Evolutionary conservation across 371 early-diverging fungal genomes (phyloP), one percentile per base, ranked within the genome.

Genomic region (Dichotomocladium elegans): DNA sequence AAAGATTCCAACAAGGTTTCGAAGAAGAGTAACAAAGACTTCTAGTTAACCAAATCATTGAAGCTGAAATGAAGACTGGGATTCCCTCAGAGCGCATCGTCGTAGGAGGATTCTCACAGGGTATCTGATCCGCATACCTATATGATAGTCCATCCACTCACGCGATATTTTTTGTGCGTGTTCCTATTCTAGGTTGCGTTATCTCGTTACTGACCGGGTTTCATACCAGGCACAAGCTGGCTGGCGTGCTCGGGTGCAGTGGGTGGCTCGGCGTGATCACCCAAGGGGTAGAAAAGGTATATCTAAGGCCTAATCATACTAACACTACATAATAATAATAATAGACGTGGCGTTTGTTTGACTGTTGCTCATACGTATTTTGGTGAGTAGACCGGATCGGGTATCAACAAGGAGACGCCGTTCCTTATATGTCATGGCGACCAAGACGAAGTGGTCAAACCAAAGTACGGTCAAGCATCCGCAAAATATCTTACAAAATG

Each of bases 81-180:
- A 93, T 93, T 47, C 83, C 92, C 1, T 70, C 93, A 12, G 76
- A 88, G 45, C 79, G 94, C 12, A 96, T 98, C 46, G 85, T 95
- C 24, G 51, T 98, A 19, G 95, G 95, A 31, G 98, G 97, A 0
- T 98, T 98, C 70, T 94, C 94, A 19, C 98, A 98, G 75, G 98
- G 94, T 57, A 72, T n/a, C n/a, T n/a, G n/a, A n/a, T n/a, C n/a
- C 15, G 9, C 43, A 48, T 28, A n/a, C 21, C 29, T 1, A 8
- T 49, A 10, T 22, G 1, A 5, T 35, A 34, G 24, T 3, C 19
- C 9, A 12, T 6, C 17, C 33, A 15, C 17, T n/a, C 12, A 29
- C 30, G 31, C 10, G 34, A 45, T 37, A 8, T 10, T 25, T 34
- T 25, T 12, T n/a, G 24, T n/a, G n/a, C n/a, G n/a, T n/a, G n/a